Evolutionary conservation across 2,329 filamentous ascomycete species (phyloP), one percentile per base, ranked within the genome.

Genomic region (Cytospora piceae): DNA sequence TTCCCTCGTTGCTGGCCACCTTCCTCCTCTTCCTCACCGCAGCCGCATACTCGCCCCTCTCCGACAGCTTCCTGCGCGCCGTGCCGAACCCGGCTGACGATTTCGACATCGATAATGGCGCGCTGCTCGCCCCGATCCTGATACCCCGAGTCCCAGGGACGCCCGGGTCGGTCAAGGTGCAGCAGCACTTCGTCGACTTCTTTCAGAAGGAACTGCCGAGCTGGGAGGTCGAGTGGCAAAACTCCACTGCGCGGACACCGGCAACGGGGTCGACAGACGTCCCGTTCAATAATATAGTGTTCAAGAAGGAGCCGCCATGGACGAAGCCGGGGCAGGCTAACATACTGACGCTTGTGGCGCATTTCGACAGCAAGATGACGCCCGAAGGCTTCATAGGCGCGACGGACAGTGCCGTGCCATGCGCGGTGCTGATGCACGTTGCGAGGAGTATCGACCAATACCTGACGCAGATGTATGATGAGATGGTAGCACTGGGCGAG

Each of bases 341-440:
- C 52, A 82, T 93, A 58, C 79, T 98, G 73, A 94, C 93, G 17
- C 83, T 99, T 63, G 95, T 94, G 8, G 95, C 95, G 51, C 95
- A 99, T 75, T 98, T 97, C 76, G 95, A 99, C 73, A 94, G 89
- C 74, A 91, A 96, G 78, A 83, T 90, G 65, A 82, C 82, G 31
- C 94, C 94, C 0, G 80, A 88, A 67, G 94, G 93, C 0, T 99
- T 99, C 75, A 91, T 99, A 66, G 95, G 95, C 0, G 95, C 94
- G 0, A 96, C 88, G 17, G 95, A 99, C 74, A 97, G 93, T 72
- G 95, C 95, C 1, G 95, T 92, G 22, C 94, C 95, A 12, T 98
- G 94, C 77, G 95, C 95, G 0, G 93, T 98, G 84, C 83, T 99
- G 66, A 85, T 99, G 86, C 92, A 97, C 75, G 87, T 90, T 15